Percentiles rank a stretch among this genome's conserved stretches.
phyloP scores from a whole-genome alignment of 306 rosid species.

The Delonix regia region DNA sequence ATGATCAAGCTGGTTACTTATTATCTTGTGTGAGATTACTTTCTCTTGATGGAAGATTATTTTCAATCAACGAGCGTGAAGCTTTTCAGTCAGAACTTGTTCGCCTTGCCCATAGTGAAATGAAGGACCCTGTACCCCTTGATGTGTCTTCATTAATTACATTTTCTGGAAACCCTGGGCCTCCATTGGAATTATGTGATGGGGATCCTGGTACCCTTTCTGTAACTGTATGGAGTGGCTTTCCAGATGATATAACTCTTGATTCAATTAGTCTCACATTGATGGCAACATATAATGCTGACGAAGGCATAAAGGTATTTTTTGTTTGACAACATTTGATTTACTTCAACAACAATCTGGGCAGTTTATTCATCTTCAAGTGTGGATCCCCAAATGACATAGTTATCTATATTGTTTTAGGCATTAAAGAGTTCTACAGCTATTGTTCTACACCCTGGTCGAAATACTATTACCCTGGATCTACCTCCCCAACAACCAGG shows the following conservation, averaged over 20 bases:
- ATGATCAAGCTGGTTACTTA: constrained; percentile 97
- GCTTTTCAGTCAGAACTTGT: constrained; percentile 88
- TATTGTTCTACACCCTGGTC: constrained; percentile 87
- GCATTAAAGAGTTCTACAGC: constrained; percentile 77
- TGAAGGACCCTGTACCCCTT: constrained; percentile 93
- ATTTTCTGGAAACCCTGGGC: constrained; percentile 95
- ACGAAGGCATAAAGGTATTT: constrained; percentile 92
- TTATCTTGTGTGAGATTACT: constrained; percentile 95
- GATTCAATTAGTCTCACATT: constrained; percentile 90
- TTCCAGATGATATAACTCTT: constrained; percentile 94
- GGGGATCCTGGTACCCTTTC: constrained; percentile 90
- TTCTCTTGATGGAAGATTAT: constrained; percentile 89
- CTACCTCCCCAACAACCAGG: constrained; percentile 98
- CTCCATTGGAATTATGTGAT: constrained; percentile 90
- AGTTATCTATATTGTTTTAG: constrained; percentile 54
- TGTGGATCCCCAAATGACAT: constrained; percentile 24
- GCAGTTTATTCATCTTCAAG: constrained; percentile 26
- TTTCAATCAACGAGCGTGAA: constrained; percentile 85
- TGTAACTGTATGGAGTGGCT: constrained; percentile 94
- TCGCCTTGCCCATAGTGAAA: constrained; percentile 90
- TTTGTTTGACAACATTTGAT: constrained; percentile 34
- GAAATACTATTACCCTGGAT: constrained; percentile 82
- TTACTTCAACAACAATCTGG: constrained; percentile 29
- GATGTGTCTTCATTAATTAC: constrained; percentile 95
- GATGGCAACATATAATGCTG: constrained; percentile 81